Evolutionary conservation across 768 basidiomycete genomes (phyloP).

Genomic region (Clitopilus hobsonii): DNA sequence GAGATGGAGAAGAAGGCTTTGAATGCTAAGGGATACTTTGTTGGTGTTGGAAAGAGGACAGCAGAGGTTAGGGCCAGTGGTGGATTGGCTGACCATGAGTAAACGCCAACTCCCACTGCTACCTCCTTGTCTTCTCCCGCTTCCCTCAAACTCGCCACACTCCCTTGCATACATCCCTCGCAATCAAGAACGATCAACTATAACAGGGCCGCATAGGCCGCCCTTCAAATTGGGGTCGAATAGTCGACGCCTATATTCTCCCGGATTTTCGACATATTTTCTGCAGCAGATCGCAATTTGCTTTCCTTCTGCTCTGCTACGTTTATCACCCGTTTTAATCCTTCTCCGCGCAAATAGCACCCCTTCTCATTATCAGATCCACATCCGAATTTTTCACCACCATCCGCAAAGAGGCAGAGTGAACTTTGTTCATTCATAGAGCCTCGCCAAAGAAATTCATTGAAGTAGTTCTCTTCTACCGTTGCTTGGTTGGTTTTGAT

Average conservation of each 20-base stretch:
- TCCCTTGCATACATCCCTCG: background rate
- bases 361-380: background rate
- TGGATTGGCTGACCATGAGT: background rate
- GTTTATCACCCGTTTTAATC: background rate
- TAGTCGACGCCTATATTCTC: background rate
- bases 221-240: background rate
- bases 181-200: background rate
- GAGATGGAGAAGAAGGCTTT: constrained; percentile 65
- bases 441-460: background rate
- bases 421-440: background rate
- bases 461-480: too few species aligned
- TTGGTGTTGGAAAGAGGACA: constrained; percentile 42
- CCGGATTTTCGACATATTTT: background rate
- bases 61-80: constrained; percentile 34
- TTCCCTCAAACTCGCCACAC: background rate
- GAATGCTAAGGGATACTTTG: constrained; percentile 73
- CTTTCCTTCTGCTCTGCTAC: background rate
- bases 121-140: background rate
- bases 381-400: background rate
- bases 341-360: background rate
- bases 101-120: background rate
- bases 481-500: background rate
- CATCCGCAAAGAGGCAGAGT: background rate
- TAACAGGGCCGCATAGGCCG: background rate
- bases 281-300: background rate